Evolutionary conservation across 495 filamentous ascomycete genomes (phyloP).

Genomic region (Daldinia bambusicola): DNA sequence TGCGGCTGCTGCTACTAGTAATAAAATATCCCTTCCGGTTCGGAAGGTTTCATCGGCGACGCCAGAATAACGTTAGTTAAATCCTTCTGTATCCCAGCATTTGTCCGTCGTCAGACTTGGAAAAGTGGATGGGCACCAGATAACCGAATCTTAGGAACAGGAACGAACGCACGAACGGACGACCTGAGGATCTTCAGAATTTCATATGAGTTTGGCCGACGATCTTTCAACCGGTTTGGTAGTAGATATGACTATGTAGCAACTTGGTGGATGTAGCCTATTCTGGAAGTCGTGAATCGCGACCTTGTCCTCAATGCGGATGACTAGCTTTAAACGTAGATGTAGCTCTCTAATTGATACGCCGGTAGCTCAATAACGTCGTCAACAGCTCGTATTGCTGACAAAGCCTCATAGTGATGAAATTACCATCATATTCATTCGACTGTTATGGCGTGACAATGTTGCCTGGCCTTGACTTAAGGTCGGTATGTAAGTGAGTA

Average conservation of each 20-base stretch:
- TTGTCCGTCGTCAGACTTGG: constrained; percentile 11
- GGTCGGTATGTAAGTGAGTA: constrained; percentile 18
- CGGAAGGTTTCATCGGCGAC: constrained; percentile 37
- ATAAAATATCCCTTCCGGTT: constrained; percentile 19
- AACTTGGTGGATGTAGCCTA: background rate
- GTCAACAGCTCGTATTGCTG: constrained; percentile 24
- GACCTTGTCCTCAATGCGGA: constrained; percentile 14
- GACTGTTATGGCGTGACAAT: constrained; percentile 22
- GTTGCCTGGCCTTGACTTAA: constrained; percentile 16
- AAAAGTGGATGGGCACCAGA: constrained; percentile 20
- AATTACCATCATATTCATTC: constrained; percentile 8
- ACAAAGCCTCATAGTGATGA: constrained; percentile 20
- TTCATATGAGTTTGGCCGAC: constrained; percentile 16
- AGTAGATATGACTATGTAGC: background rate
- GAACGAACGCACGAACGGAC: no score
- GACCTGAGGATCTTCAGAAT: constrained; percentile 21
- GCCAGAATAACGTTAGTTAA: constrained; percentile 9
- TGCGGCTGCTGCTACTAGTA: constrained; percentile 36
- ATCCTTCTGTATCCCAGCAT: constrained; percentile 37
- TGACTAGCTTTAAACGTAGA: constrained; percentile 26
- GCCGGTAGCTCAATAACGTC: constrained; percentile 12
- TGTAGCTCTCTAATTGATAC: constrained; percentile 7
- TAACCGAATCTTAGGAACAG: constrained; percentile 34
- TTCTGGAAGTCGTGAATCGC: constrained; percentile 8
- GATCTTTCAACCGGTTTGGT: constrained; percentile 15